Conservation (phyloP, 140 eudicot species). For the Ambrosia hybrid region DNA sequence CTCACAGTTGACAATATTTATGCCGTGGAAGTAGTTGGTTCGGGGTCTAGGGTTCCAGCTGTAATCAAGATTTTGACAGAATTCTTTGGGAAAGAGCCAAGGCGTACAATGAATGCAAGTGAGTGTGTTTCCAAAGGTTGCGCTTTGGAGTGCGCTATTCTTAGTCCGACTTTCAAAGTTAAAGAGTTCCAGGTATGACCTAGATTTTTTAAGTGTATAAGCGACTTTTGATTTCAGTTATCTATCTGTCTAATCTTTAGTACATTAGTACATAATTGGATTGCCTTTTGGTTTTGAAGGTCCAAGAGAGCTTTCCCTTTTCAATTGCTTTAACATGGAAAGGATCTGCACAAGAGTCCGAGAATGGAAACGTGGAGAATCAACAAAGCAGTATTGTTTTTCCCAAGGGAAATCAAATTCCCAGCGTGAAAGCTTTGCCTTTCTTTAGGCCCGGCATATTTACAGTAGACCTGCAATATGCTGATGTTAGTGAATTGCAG, state of each 20-base stretch:
- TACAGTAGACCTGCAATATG: slow-evolving; percentile 64
- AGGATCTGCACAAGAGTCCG: slow-evolving; percentile 55
- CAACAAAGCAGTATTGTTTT: slow-evolving; percentile 64
- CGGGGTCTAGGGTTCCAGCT: slow-evolving; percentile 87
- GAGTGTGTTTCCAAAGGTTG: slow-evolving; percentile 89
- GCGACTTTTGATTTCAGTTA: slow-evolving; percentile 1
- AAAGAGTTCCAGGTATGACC: slow-evolving; percentile 71
- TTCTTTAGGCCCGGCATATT: slow-evolving; percentile 57
- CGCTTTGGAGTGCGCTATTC: slow-evolving; percentile 85
- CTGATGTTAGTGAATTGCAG: slow-evolving; percentile 67
- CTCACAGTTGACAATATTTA: slow-evolving; percentile 59
- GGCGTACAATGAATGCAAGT: slow-evolving; percentile 90
- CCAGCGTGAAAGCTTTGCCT: slow-evolving; percentile 76
- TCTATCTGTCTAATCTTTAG: background rate
- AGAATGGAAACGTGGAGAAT: slow-evolving; percentile 56
- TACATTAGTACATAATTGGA: background rate
- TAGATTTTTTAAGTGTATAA: background rate
- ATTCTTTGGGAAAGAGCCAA: slow-evolving; percentile 87
- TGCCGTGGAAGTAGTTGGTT: slow-evolving; percentile 86
- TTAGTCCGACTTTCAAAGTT: slow-evolving; percentile 82
- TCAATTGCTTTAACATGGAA: slow-evolving; percentile 84
- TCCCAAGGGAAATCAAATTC: slow-evolving; percentile 76
- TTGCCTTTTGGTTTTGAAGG: slow-evolving; percentile 46
- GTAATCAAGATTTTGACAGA: slow-evolving; percentile 70
- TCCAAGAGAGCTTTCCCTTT: slow-evolving; percentile 81